A percentile compares a stretch with the other conserved stretches of the same genome.
Conservation (phyloP, 768 basidiomycete species). For the Lactarius hatsudake region DNA sequence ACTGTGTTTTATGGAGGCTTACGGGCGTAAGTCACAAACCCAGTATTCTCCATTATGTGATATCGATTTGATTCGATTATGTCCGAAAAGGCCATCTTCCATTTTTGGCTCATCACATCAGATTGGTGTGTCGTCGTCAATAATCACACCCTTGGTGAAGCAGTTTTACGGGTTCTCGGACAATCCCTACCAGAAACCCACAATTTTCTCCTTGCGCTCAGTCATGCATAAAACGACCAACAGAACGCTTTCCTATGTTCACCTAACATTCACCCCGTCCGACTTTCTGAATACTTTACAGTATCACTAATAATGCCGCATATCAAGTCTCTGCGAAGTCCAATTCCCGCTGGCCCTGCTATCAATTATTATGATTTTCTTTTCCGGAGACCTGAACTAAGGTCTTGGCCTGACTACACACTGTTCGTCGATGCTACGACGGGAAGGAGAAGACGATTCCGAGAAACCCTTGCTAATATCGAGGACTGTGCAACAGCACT, state of each 20-base stretch:
- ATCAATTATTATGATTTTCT: slow-evolving; percentile 19
- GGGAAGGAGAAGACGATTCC: slow-evolving; percentile 44
- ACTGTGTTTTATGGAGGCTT: no score
- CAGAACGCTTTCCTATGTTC: background rate
- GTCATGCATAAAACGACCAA: background rate
- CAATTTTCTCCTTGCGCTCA: slow-evolving; percentile 5
- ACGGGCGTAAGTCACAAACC: no score
- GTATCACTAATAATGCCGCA: background rate
- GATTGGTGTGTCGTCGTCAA: background rate
- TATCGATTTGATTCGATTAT: no score
- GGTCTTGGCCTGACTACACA: slow-evolving; percentile 51
- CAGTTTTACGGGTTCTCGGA: background rate
- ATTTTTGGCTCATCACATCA: background rate
- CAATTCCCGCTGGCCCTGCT: background rate
- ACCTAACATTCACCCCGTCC: background rate
- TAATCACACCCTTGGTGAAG: background rate
- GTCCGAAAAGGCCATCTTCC: background rate
- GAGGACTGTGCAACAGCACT: slow-evolving; percentile 54
- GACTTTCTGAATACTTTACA: background rate
- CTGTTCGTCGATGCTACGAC: slow-evolving; percentile 55
- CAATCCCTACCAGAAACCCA: slow-evolving; percentile 1
- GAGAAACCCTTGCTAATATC: slow-evolving; percentile 50
- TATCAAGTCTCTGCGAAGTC: slow-evolving; percentile 3
- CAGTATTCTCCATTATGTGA: background rate
- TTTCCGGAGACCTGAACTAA: slow-evolving; percentile 5